Conservation (phyloP, 2,329 filamentous ascomycete genomes). For the Trichoderma atroviride region DNA sequence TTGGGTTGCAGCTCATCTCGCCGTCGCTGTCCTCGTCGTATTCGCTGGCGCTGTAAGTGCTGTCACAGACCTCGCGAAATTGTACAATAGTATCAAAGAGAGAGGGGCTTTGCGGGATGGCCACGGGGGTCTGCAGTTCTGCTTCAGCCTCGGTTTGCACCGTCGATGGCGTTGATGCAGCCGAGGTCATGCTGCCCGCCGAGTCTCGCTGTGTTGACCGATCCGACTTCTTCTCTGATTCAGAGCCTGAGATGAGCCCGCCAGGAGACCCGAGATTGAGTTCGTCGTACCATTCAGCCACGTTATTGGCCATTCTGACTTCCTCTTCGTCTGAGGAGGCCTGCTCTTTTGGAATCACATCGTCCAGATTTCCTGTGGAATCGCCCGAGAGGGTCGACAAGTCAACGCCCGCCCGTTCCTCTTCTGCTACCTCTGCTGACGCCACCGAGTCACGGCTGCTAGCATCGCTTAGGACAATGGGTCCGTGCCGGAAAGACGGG, state of each 20-base stretch:
- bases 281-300: slow-evolving; percentile 55
- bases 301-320: slow-evolving; percentile 44
- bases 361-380: slow-evolving; percentile 51
- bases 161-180: slow-evolving; percentile 36
- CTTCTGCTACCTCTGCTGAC: slow-evolving; percentile 32
- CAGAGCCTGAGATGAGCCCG: slow-evolving; percentile 39
- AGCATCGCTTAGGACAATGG: slow-evolving; percentile 54
- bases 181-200: slow-evolving; percentile 25
- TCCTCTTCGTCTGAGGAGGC: slow-evolving; percentile 45
- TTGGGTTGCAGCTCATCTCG: slow-evolving; percentile 31
- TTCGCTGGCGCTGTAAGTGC: slow-evolving; percentile 25
- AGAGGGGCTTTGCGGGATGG: slow-evolving; percentile 17
- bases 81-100: slow-evolving; percentile 40
- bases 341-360: slow-evolving; percentile 32
- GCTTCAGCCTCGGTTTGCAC: slow-evolving; percentile 38
- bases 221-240: slow-evolving; percentile 30
- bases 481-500: slow-evolving; percentile 57
- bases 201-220: slow-evolving; percentile 31
- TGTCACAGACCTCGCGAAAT: slow-evolving; percentile 32
- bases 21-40: slow-evolving; percentile 18
- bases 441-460: slow-evolving; percentile 34
- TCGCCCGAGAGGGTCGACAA: slow-evolving; percentile 65
- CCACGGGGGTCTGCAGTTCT: slow-evolving; percentile 45
- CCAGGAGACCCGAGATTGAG: slow-evolving; percentile 52
- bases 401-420: slow-evolving; percentile 55